These are phyloP conservation scores for Trichoderma sp. DNA, from an alignment of 2,329 filamentous ascomycete genomes.

Conservation along the genomic window DNA sequence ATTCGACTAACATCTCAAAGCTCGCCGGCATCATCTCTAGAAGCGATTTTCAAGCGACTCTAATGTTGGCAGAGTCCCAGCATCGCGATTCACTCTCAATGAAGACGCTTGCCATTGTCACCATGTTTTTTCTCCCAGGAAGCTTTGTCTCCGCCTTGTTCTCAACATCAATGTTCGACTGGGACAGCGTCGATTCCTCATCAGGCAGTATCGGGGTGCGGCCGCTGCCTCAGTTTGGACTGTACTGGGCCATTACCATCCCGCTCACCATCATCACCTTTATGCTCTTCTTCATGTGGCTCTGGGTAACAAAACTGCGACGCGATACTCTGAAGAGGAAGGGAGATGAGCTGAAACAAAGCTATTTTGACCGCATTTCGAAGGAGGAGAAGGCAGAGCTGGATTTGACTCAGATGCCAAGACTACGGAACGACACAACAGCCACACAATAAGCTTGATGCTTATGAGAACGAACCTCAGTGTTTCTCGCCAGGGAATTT, in stretches of 20 bases:
- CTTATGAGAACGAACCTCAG: background rate
- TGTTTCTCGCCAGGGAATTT: background rate
- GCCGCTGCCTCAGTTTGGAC: conserved; percentile 42
- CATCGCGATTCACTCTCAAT: conserved; percentile 49
- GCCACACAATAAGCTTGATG: background rate
- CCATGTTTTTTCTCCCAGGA: conserved; percentile 50
- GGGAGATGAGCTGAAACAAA: background rate
- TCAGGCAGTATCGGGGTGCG: conserved; percentile 38
- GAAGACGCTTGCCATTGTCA: conserved; percentile 49
- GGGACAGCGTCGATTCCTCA: conserved; percentile 35
- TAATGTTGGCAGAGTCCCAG: conserved; percentile 37
- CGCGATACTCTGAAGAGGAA: background rate
- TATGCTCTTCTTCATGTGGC: conserved; percentile 42
- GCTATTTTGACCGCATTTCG: conserved; percentile 3
- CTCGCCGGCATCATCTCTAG: conserved; percentile 46
- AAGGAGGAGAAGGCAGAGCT: conserved; percentile 15
- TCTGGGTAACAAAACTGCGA: conserved; percentile 38
- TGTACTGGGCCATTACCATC: conserved; percentile 49
- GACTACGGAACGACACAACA: conserved; percentile 18
- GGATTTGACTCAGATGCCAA: conserved; percentile 9
- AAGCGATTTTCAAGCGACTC: conserved; percentile 43
- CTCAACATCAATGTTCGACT: conserved; percentile 43
- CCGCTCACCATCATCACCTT: conserved; percentile 45
- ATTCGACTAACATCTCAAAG: conserved; percentile 32
- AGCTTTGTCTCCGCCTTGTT: conserved; percentile 50